Conservation (phyloP, 192 early-diverging fungal genomes). For the Gaertneriomyces semiglobifer region DNA sequence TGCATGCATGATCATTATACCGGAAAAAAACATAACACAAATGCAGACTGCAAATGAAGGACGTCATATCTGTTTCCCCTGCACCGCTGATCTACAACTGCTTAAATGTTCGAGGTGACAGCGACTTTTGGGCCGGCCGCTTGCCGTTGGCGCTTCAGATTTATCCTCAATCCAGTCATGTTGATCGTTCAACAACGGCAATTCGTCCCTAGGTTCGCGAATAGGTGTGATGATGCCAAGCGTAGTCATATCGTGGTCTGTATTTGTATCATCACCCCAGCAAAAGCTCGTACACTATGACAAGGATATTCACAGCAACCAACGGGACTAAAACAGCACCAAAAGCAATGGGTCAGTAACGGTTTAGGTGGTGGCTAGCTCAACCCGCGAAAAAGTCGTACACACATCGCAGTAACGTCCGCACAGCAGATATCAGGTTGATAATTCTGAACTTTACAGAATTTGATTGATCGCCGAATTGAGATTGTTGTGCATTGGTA, state of each 20-base stretch:
- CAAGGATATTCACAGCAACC: slow-evolving; percentile 72
- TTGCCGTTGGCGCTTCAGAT: too few relatives aligned
- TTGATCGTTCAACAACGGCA: too few relatives aligned
- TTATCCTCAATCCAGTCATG: too few relatives aligned
- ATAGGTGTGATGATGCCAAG: too few relatives aligned
- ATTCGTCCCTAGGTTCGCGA: too few relatives aligned
- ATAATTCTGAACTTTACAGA: slow-evolving; percentile 77
- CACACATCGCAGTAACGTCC: slow-evolving; percentile 85
- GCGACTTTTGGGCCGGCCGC: too few relatives aligned
- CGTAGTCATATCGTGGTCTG: background rate
- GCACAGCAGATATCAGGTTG: slow-evolving; percentile 84
- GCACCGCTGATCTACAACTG: too few relatives aligned
- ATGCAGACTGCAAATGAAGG: too few relatives aligned
- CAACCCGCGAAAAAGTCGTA: background rate
- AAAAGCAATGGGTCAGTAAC: background rate
- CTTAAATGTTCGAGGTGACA: too few relatives aligned
- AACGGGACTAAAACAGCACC: slow-evolving; percentile 61
- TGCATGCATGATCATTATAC: background rate
- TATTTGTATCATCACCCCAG: slow-evolving; percentile 59
- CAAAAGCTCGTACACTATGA: slow-evolving; percentile 78
- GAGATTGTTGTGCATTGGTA: slow-evolving; percentile 49
- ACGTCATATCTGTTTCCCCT: too few relatives aligned
- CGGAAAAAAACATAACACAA: background rate
- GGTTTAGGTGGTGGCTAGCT: background rate
- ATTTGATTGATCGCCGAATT: slow-evolving; percentile 63